Percentiles rank a stretch among this genome's conserved stretches.
These are phyloP conservation scores for Trichosporon inkin DNA, from an alignment of 1,284 basidiomycete species.

Conservation along the genomic window DNA sequence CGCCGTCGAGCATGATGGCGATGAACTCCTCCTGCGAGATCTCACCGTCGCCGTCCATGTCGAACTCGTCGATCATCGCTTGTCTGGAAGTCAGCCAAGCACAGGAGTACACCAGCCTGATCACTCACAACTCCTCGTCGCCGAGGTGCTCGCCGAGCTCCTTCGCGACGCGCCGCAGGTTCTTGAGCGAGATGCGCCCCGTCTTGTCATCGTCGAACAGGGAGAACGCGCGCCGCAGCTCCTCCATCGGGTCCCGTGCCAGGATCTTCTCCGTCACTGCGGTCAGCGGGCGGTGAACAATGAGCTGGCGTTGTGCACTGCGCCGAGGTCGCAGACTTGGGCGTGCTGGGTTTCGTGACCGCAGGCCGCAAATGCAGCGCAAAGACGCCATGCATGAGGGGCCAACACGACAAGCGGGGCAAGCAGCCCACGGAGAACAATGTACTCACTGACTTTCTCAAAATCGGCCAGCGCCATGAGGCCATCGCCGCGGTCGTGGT, in stretches of 20 bases:
- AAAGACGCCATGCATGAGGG: neutral
- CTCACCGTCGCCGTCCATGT: constrained; percentile 96
- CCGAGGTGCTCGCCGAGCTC: constrained; percentile 94
- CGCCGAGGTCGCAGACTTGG: neutral
- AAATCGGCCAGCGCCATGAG: constrained; percentile 94
- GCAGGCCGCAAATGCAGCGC: too few relatives aligned
- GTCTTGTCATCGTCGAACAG: constrained; percentile 95
- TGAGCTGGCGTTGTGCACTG: too few relatives aligned
- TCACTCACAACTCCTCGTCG: constrained; percentile 92
- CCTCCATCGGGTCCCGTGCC: constrained; percentile 90
- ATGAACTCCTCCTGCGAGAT: constrained; percentile 65
- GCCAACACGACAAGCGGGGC: too few relatives aligned
- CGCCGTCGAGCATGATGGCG: constrained; percentile 94
- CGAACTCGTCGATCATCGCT: constrained; percentile 99
- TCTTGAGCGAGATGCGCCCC: constrained; percentile 87
- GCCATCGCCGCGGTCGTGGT: constrained; percentile 88
- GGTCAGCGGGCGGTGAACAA: neutral
- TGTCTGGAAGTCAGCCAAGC: constrained; percentile 59
- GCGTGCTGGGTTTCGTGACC: neutral
- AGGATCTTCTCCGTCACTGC: constrained; percentile 92
- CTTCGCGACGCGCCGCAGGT: constrained; percentile 89
- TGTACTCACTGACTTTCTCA: constrained; percentile 83
- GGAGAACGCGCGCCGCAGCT: constrained; percentile 90
- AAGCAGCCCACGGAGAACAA: neutral
- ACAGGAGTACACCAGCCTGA: too few relatives aligned